Evolutionary conservation across 2,329 filamentous ascomycete species (phyloP), one percentile per base, ranked within the genome.

Genomic region (Fusarium miscanthi): DNA sequence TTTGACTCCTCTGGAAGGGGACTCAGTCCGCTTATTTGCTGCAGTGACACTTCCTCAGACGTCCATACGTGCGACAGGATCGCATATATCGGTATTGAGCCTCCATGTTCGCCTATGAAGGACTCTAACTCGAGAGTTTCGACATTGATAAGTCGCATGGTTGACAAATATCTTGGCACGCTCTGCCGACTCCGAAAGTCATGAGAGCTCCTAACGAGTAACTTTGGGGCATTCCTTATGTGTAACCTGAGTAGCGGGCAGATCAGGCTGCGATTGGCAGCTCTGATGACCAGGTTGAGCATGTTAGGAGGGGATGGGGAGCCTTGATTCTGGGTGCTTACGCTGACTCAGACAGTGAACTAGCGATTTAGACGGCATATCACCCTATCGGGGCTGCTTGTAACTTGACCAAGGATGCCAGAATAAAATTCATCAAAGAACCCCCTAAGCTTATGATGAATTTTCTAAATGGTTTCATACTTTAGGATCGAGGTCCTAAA

Each of bases 1-100:
- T 21, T 38, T 1, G 41, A 67, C 0, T 68, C 13, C 17, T 67
- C 63, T 5, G 37, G 23, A 0, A 67, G 27, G 0, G 54, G 56
- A 1, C 21, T 16, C 1, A 53, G 11, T 1, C 63, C 46, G 3
- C n/a, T 43, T 46, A 67, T 54, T 10, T 67, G 54, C 10, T 67
- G 65, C 2, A 62, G 59, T 0, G 65, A 67, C 0, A 68, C 48
- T 25, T 67, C 65, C 1, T 67, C 54, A 0, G 23, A 38, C 2
- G 63, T 62, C 65, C 65, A 67, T n/a, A 67, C 63, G 25, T 67
- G 65, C 2, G 65, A 67, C 4, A 67, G 56, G 8, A 67, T 67
- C 3, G 63, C 37, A 23, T 67, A 67, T 19, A 40, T 23, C 14
- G 65, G 65, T 17, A 67, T 37, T 5, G 38, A 49, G 3, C 48